Percentiles rank a stretch among this genome's conserved stretches.
These are phyloP conservation scores for Saccharomyces hybrid DNA, from an alignment of 1,139 yeast species.

Conservation along the genomic window DNA sequence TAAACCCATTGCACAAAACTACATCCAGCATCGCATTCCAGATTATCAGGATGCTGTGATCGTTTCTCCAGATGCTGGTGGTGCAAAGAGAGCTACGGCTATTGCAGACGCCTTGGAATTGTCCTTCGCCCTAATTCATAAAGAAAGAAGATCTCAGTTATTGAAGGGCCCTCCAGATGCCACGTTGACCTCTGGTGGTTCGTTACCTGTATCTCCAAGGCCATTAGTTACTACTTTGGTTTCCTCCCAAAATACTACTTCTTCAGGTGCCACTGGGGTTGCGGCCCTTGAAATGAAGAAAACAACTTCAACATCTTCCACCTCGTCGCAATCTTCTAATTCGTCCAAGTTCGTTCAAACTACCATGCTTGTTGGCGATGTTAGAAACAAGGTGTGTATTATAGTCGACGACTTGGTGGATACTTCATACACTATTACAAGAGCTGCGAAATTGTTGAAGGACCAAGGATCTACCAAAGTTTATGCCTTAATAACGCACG, in stretches of 20 bases:
- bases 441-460: constrained; percentile 85
- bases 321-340: constrained; percentile 3
- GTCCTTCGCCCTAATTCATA: constrained; percentile 90
- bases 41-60: constrained; percentile 71
- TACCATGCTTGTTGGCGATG: constrained; percentile 93
- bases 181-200: constrained; percentile 28
- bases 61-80: constrained; percentile 96
- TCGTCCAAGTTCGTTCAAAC: constrained; percentile 28
- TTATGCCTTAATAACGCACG: constrained; percentile 87
- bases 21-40: constrained; percentile 66
- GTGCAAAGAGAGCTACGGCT: constrained; percentile 92
- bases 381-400: constrained; percentile 72
- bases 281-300: constrained; percentile 4
- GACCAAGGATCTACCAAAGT: constrained; percentile 88
- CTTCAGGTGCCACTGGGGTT: constrained; percentile 1
- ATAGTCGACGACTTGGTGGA: constrained; percentile 90
- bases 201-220: constrained; percentile 20
- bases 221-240: constrained; percentile 20
- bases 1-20: constrained; percentile 74
- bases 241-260: constrained; percentile 5
- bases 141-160: constrained; percentile 64
- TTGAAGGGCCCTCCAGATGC: constrained; percentile 32
- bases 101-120: constrained; percentile 86
- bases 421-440: constrained; percentile 82
- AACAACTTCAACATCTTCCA: constrained; percentile 2